A percentile compares a stretch with the other conserved stretches of the same genome.
These are phyloP conservation scores for Penicillium canariense DNA, from an alignment of 495 filamentous ascomycete genomes.

Conservation along the genomic window DNA sequence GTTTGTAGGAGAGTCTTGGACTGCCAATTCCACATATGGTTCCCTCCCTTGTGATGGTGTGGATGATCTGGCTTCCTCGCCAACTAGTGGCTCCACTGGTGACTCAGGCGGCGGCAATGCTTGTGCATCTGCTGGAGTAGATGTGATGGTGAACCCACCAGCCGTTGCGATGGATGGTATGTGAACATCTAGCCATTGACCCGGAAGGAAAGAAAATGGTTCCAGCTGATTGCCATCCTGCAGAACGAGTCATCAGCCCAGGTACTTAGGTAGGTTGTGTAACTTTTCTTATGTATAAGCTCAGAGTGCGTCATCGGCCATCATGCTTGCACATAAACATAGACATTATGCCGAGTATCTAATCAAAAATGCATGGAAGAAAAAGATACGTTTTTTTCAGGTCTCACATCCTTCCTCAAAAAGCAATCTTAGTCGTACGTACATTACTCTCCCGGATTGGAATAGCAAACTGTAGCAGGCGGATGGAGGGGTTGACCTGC, in stretches of 20 bases:
- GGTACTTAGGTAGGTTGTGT: not conserved
- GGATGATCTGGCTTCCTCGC: constrained; percentile 20
- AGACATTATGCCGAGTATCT: not conserved
- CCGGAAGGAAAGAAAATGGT: constrained; percentile 62
- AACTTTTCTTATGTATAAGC: not conserved
- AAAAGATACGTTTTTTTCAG: not conserved
- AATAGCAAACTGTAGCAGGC: constrained; percentile 48
- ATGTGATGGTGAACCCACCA: constrained; percentile 88
- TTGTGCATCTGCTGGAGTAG: constrained; percentile 54
- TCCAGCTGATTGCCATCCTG: constrained; percentile 19
- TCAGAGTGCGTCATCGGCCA: not conserved
- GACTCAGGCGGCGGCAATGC: constrained; percentile 29
- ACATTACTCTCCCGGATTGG: constrained; percentile 27
- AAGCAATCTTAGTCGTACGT: not conserved
- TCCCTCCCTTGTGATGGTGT: constrained; percentile 27
- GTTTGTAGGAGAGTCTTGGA: constrained; percentile 64
- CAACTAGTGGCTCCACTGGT: constrained; percentile 16
- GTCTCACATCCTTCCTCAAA: not conserved
- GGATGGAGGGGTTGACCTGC: constrained; percentile 46
- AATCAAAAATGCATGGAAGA: not conserved
- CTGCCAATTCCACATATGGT: constrained; percentile 68
- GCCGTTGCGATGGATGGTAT: constrained; percentile 63
- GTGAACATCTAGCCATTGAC: constrained; percentile 90
- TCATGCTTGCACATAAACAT: not conserved
- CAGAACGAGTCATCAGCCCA: not conserved